Conservation (phyloP, 2,329 filamentous ascomycete genomes). For the Scedosporium apiospermum region DNA sequence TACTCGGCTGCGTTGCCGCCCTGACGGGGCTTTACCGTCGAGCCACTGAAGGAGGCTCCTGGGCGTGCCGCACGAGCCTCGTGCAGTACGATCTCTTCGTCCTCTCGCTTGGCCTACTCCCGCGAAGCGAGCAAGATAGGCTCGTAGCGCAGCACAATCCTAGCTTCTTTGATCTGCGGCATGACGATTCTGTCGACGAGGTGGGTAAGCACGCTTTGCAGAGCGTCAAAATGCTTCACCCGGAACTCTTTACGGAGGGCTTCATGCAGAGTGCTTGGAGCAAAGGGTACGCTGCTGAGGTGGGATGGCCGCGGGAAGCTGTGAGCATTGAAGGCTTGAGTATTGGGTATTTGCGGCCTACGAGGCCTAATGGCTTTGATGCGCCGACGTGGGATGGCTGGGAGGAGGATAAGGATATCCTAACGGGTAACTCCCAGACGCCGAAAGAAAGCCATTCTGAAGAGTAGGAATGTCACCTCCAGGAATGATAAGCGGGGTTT, state of each 20-base stretch:
- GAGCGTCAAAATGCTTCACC: constrained; percentile 41
- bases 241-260: constrained; percentile 40
- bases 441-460: not conserved
- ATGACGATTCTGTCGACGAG: constrained; percentile 56
- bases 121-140: constrained; percentile 38
- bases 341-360: constrained; percentile 32
- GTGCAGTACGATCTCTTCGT: constrained; percentile 61
- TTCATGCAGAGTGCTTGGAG: constrained; percentile 30
- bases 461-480: not conserved
- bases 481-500: no score
- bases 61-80: constrained; percentile 53
- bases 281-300: constrained; percentile 34
- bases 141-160: constrained; percentile 38
- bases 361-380: constrained; percentile 45
- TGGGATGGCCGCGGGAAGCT: constrained; percentile 30
- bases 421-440: not conserved
- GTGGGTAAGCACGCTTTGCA: constrained; percentile 50
- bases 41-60: constrained; percentile 54
- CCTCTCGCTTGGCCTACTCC: constrained; percentile 49
- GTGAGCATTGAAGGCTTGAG: constrained; percentile 33
- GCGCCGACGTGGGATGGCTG: constrained; percentile 40
- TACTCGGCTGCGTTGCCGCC: constrained; percentile 60
- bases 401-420: not conserved
- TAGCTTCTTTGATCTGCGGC: constrained; percentile 46
- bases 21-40: constrained; percentile 54